Percentiles rank a stretch among this genome's conserved stretches.
Conservation (phyloP, 2,329 filamentous ascomycete species). For the Aspergillus glaucus region DNA sequence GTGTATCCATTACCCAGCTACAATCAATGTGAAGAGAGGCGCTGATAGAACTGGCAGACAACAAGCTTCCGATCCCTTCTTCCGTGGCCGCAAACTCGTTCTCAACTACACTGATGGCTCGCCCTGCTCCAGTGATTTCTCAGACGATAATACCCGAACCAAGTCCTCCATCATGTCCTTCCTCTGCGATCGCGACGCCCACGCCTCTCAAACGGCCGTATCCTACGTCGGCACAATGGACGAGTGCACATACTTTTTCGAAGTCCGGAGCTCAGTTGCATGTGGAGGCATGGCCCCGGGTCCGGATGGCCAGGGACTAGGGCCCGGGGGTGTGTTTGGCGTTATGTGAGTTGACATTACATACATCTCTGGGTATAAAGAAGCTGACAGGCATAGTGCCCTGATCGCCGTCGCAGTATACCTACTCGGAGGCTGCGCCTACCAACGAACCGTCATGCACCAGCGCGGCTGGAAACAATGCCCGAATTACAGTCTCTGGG, state of each 20-base stretch:
- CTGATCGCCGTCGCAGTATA: constrained; percentile 77
- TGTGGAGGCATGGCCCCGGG: constrained; percentile 64
- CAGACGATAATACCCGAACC: constrained; percentile 22
- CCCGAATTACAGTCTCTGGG: constrained; percentile 91
- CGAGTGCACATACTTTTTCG: constrained; percentile 93
- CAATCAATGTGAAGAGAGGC: constrained; percentile 1
- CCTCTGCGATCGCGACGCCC: constrained; percentile 79
- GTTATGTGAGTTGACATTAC: constrained; percentile 63
- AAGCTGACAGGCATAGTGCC: constrained; percentile 31
- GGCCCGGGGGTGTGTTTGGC: constrained; percentile 71
- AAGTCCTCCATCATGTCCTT: constrained; percentile 90
- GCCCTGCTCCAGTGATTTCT: constrained; percentile 48
- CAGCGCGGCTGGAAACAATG: constrained; percentile 92
- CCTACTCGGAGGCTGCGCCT: constrained; percentile 85
- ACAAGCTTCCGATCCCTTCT: constrained; percentile 40
- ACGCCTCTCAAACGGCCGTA: constrained; percentile 60
- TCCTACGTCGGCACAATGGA: constrained; percentile 87
- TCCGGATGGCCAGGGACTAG: constrained; percentile 53
- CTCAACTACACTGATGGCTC: constrained; percentile 73
- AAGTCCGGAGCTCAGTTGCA: constrained; percentile 76
- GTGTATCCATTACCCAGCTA: constrained; percentile 12
- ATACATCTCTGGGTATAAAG: background rate
- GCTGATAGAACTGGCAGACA: constrained; percentile 25
- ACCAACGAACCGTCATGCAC: constrained; percentile 90
- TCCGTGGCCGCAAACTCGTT: constrained; percentile 56